Percentiles rank a stretch among this genome's conserved stretches.
Conservation (phyloP, 495 filamentous ascomycete species). For the Podospora didyma region DNA sequence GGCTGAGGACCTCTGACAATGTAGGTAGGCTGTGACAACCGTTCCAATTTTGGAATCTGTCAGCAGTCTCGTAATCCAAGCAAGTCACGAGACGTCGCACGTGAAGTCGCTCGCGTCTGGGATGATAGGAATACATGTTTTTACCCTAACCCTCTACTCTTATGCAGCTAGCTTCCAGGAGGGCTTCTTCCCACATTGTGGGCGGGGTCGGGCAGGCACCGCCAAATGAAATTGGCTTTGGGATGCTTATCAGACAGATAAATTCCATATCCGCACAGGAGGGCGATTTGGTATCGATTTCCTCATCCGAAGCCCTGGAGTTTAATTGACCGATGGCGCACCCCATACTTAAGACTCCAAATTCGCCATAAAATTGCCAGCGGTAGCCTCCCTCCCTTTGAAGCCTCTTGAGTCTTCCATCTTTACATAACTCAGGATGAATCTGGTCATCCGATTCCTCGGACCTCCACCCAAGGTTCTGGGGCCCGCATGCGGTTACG, state of each 20-base stretch:
- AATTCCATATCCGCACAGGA: too few species aligned
- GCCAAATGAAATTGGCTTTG: too few species aligned
- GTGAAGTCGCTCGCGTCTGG: neutral
- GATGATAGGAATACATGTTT: neutral
- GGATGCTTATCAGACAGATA: too few species aligned
- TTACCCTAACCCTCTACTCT: too few species aligned
- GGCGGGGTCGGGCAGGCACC: too few species aligned
- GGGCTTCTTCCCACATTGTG: too few species aligned
- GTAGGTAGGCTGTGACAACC: conserved; percentile 21
- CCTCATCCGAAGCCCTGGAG: too few species aligned
- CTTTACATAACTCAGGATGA: too few species aligned
- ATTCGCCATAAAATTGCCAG: neutral
- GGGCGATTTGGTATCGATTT: too few species aligned
- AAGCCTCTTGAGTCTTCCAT: neutral
- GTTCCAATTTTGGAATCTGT: neutral
- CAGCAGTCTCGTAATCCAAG: neutral
- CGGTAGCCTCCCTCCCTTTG: too few species aligned
- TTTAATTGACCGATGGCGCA: too few species aligned
- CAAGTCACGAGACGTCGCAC: conserved; percentile 1
- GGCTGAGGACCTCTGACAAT: neutral
- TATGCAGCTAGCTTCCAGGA: too few species aligned
- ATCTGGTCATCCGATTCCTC: neutral
- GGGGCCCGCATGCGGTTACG: neutral
- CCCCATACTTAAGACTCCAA: neutral
- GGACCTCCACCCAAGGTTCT: neutral